Evolutionary conservation across 768 basidiomycete species (phyloP).

Genomic region (Hypholoma sublateritium): DNA sequence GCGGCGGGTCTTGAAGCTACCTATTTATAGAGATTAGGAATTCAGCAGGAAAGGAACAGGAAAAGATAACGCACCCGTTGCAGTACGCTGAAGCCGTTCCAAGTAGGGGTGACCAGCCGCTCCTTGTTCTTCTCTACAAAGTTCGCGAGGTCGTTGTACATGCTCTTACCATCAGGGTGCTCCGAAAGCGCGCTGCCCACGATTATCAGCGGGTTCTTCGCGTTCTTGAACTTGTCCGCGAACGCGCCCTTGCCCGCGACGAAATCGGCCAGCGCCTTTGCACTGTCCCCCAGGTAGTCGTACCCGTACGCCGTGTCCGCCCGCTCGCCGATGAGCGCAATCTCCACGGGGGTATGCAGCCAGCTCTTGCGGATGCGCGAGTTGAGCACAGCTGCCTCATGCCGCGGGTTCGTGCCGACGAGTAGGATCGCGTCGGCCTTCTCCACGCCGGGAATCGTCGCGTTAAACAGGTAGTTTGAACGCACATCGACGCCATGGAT

Average conservation of each 20-base stretch:
- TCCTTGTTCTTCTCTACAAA: slow-evolving; percentile 79
- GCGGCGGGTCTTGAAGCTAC: slow-evolving; percentile 90
- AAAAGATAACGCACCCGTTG: slow-evolving; percentile 68
- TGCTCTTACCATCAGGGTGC: slow-evolving; percentile 79
- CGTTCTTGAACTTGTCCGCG: slow-evolving; percentile 81
- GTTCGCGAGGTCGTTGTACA: slow-evolving; percentile 74
- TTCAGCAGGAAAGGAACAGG: background rate
- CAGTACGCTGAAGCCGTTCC: slow-evolving; percentile 93
- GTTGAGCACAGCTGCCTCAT: slow-evolving; percentile 97
- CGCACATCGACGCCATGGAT: slow-evolving; percentile 86
- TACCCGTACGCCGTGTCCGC: slow-evolving; percentile 93
- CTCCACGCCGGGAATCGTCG: slow-evolving; percentile 88
- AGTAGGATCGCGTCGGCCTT: slow-evolving; percentile 90
- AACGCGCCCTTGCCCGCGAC: slow-evolving; percentile 77
- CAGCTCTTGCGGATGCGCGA: slow-evolving; percentile 95
- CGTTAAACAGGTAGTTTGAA: slow-evolving; percentile 96
- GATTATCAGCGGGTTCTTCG: slow-evolving; percentile 90
- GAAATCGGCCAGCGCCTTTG: slow-evolving; percentile 76
- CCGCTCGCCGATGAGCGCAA: slow-evolving; percentile 88
- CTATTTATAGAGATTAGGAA: slow-evolving; percentile 36
- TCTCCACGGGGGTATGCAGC: slow-evolving; percentile 82
- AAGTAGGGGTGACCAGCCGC: slow-evolving; percentile 80
- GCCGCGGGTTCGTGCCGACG: slow-evolving; percentile 94
- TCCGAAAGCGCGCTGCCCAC: slow-evolving; percentile 87
- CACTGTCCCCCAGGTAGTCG: slow-evolving; percentile 80